Conservation (phyloP, 441 rosid genomes). For the Dalechampia spathulata region DNA sequence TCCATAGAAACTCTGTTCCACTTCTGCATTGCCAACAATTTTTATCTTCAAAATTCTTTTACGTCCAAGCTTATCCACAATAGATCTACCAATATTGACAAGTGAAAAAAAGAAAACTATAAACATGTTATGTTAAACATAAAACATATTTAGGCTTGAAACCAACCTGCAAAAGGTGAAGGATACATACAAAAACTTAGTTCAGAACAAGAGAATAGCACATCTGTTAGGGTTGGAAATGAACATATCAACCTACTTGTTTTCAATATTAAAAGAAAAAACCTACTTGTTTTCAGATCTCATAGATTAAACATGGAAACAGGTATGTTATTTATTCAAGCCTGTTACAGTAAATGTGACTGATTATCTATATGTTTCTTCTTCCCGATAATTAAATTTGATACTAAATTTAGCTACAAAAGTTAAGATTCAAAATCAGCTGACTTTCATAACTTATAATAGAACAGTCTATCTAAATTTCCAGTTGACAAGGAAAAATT, state of each 20-base stretch:
- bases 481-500: background rate
- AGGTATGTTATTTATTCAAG: background rate
- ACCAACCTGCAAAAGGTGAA: background rate
- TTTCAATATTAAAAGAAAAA: too few species aligned
- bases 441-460: too few species aligned
- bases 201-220: background rate
- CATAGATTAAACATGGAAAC: background rate
- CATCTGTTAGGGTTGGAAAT: background rate
- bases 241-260: too few species aligned
- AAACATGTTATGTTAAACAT: conserved; percentile 2
- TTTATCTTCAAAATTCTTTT: conserved; percentile 57
- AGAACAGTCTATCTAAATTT: background rate
- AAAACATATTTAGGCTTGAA: background rate
- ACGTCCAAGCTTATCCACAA: conserved; percentile 69
- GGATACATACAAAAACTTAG: background rate
- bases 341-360: background rate
- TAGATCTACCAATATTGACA: conserved; percentile 39
- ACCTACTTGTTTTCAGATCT: background rate
- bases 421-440: too few species aligned
- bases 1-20: conserved; percentile 67
- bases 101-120: conserved; percentile 6
- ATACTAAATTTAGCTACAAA: too few species aligned
- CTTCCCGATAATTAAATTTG: too few species aligned
- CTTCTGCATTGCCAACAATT: conserved; percentile 57
- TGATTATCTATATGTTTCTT: too few species aligned